phyloP scores from a whole-genome alignment of 2,329 filamentous ascomycete species.

The Polychaeton citri region DNA sequence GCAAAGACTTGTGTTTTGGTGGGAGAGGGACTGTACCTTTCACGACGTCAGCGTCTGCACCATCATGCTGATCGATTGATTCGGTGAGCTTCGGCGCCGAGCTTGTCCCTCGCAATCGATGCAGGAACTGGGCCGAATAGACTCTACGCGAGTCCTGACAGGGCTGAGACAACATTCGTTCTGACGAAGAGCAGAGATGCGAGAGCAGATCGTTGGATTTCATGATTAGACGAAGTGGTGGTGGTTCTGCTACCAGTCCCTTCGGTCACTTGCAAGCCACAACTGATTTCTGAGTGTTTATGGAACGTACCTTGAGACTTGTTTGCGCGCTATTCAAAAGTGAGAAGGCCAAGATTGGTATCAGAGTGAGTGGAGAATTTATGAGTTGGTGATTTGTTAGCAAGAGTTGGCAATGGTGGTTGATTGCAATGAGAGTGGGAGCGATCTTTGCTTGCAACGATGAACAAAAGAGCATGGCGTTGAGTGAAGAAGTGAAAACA shows the following conservation, averaged over 20 bases:
- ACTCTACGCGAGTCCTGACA: conserved; percentile 17
- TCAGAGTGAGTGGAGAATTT: too few species aligned
- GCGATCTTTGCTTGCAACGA: too few species aligned
- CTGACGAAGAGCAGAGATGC: background rate
- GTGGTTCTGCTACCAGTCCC: too few species aligned
- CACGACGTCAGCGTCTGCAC: conserved; percentile 23
- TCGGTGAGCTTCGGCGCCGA: conserved; percentile 22
- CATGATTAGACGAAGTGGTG: too few species aligned
- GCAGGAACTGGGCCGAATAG: conserved; percentile 24
- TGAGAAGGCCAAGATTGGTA: too few species aligned
- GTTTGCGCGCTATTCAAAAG: too few species aligned
- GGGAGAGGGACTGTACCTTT: conserved; percentile 17
- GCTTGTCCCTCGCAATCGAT: conserved; percentile 19
- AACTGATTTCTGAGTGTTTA: too few species aligned
- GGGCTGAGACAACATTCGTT: background rate
- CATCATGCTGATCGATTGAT: conserved; percentile 22
- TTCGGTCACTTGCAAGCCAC: too few species aligned
- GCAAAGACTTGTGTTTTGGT: background rate
- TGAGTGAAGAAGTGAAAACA: too few species aligned
- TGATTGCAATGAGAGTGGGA: conserved; percentile 12
- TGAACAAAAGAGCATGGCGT: too few species aligned
- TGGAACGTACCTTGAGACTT: too few species aligned
- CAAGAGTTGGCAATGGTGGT: conserved; percentile 22
- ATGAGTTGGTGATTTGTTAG: conserved; percentile 8
- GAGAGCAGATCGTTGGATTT: too few species aligned